These are phyloP conservation scores for Fraxinus sp. DNA, from an alignment of 305 asterid species.

Conservation along the genomic window DNA sequence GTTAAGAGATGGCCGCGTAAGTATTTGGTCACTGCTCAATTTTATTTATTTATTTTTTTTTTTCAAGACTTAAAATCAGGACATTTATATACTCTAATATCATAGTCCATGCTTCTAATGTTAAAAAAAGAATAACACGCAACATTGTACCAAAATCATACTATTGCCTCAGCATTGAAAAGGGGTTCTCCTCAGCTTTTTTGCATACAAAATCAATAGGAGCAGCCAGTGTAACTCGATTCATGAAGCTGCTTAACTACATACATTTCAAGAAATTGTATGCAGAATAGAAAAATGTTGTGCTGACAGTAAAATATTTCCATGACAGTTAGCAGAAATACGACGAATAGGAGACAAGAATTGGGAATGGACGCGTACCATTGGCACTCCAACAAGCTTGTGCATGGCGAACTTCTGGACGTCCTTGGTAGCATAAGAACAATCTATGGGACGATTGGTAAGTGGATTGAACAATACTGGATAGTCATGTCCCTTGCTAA, in stretches of 20 bases:
- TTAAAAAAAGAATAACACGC: background rate
- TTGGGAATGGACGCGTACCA: slow-evolving; percentile 78
- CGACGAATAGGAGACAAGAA: slow-evolving; percentile 35
- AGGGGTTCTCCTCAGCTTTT: background rate
- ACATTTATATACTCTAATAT: background rate
- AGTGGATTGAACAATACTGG: background rate
- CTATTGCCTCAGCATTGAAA: background rate
- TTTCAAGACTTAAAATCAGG: background rate
- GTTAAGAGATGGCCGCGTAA: slow-evolving; percentile 82
- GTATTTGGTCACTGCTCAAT: slow-evolving; percentile 17
- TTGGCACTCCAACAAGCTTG: slow-evolving; percentile 76
- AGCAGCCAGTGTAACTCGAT: background rate
- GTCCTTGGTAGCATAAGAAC: slow-evolving; percentile 43
- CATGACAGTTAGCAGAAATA: slow-evolving; percentile 75
- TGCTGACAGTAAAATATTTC: slow-evolving; percentile 15
- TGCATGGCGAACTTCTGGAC: slow-evolving; percentile 60
- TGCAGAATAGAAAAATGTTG: background rate
- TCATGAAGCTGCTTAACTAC: background rate
- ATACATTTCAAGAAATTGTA: background rate
- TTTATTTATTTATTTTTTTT: no score
- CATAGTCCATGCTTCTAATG: background rate
- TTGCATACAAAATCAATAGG: background rate
- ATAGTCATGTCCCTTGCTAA: background rate
- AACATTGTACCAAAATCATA: background rate
- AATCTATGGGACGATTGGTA: background rate